A percentile compares a stretch with the other conserved stretches of the same genome.
Evolutionary conservation across 1,284 basidiomycete genomes (phyloP).

Genomic region (Trichosporon sp.): DNA sequence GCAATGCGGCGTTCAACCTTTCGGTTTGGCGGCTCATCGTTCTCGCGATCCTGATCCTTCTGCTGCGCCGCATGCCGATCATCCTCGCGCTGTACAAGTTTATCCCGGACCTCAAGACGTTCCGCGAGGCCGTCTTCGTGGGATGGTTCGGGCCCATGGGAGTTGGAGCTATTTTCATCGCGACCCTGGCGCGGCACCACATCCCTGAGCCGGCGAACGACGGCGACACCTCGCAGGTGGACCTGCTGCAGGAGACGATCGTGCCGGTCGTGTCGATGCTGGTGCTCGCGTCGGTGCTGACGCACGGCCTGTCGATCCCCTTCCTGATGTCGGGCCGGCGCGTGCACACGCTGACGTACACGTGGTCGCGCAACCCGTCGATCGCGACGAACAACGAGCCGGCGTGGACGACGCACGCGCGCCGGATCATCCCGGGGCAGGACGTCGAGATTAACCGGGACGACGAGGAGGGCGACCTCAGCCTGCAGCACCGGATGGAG

Average conservation of each 20-base stretch:
- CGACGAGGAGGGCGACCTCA: conserved; percentile 46
- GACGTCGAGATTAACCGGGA: conserved; percentile 81
- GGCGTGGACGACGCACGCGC: conserved; percentile 74
- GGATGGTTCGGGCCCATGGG: conserved; percentile 90
- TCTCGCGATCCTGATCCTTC: conserved; percentile 69
- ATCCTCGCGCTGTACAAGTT: conserved; percentile 77
- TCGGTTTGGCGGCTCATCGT: conserved; percentile 77
- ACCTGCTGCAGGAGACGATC: conserved; percentile 67
- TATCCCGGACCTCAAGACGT: conserved; percentile 90
- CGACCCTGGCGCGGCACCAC: conserved; percentile 70
- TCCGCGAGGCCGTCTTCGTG: conserved; percentile 70
- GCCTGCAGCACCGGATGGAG: conserved; percentile 19
- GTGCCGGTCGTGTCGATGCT: conserved; percentile 88
- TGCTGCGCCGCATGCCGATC: conserved; percentile 75
- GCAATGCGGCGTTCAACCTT: conserved; percentile 59
- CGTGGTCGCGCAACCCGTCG: conserved; percentile 69
- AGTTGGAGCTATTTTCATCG: conserved; percentile 83
- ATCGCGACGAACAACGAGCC: conserved; percentile 55
- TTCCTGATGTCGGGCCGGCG: conserved; percentile 84
- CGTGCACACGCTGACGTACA: conserved; percentile 78
- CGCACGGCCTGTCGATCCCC: conserved; percentile 87
- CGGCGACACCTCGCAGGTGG: conserved; percentile 56
- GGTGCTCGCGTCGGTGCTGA: conserved; percentile 82
- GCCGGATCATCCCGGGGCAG: conserved; percentile 60
- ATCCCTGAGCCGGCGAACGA: conserved; percentile 59